These are phyloP conservation scores for Kwoniella dendrophila DNA, from an alignment of 768 basidiomycete genomes.

Conservation along the genomic window DNA sequence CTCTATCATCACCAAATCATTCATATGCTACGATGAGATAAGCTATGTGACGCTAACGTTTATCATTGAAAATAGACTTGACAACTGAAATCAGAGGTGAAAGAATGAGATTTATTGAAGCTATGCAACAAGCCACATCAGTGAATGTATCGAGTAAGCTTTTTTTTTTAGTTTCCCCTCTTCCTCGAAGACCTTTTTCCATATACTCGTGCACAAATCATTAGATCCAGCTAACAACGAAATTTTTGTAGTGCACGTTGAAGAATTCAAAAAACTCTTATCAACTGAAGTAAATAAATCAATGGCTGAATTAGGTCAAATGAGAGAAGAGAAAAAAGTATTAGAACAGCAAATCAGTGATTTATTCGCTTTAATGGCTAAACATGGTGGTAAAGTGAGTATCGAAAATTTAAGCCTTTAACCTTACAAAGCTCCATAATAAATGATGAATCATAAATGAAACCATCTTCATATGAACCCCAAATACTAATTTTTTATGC, in stretches of 20 bases:
- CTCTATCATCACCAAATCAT: slow-evolving; percentile 5
- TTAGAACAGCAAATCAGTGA: slow-evolving; percentile 54
- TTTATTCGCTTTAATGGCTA: slow-evolving; percentile 54
- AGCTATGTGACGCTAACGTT: neutral
- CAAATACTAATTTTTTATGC: neutral
- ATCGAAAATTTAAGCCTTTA: neutral
- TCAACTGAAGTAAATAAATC: slow-evolving; percentile 72
- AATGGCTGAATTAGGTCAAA: slow-evolving; percentile 67
- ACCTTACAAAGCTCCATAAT: too few relatives aligned
- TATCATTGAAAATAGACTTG: slow-evolving; percentile 63
- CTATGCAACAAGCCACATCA: slow-evolving; percentile 90
- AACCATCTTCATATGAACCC: neutral
- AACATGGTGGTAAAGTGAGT: slow-evolving; percentile 48
- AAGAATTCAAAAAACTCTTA: slow-evolving; percentile 81
- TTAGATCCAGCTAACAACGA: neutral
- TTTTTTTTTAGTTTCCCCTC: neutral
- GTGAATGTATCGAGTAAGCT: slow-evolving; percentile 76
- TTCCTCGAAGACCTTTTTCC: slow-evolving; percentile 9
- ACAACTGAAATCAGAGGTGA: slow-evolving; percentile 83
- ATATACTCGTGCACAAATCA: too few relatives aligned
- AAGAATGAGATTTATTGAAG: slow-evolving; percentile 81
- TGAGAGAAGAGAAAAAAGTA: slow-evolving; percentile 53
- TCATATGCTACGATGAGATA: neutral
- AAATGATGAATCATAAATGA: neutral
- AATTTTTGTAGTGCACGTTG: slow-evolving; percentile 68